These are phyloP conservation scores for Venustampulla echinocandica DNA, from an alignment of 495 filamentous ascomycete genomes.

Conservation along the genomic window DNA sequence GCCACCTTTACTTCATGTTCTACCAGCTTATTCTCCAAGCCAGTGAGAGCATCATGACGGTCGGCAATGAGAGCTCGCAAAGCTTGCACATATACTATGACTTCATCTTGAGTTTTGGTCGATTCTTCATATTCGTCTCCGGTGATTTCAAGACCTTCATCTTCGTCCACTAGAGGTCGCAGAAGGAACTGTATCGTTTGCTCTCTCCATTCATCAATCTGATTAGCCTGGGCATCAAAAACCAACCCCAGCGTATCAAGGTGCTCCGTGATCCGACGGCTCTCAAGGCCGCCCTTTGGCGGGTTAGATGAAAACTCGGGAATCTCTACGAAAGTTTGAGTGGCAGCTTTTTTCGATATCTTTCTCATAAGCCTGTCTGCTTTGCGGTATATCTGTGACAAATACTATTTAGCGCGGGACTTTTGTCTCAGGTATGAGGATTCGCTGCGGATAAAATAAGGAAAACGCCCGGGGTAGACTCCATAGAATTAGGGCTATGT, in stretches of 20 bases:
- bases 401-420: neutral
- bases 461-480: too few relatives aligned
- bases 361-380: slow-evolving; percentile 37
- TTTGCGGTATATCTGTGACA: slow-evolving; percentile 17
- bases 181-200: slow-evolving; percentile 60
- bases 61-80: slow-evolving; percentile 69
- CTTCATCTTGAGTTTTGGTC: slow-evolving; percentile 71
- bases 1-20: slow-evolving; percentile 62
- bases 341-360: slow-evolving; percentile 34
- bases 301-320: slow-evolving; percentile 44
- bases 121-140: slow-evolving; percentile 87
- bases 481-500: too few relatives aligned
- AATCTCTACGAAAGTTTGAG: slow-evolving; percentile 53
- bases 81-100: slow-evolving; percentile 75
- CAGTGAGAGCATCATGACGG: slow-evolving; percentile 65
- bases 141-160: slow-evolving; percentile 60
- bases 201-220: slow-evolving; percentile 65
- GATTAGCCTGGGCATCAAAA: slow-evolving; percentile 60
- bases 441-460: too few relatives aligned
- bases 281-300: slow-evolving; percentile 53
- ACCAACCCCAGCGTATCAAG: slow-evolving; percentile 44
- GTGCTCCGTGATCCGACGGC: slow-evolving; percentile 44
- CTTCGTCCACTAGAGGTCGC: slow-evolving; percentile 73
- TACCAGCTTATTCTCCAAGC: slow-evolving; percentile 66
- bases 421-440: too few relatives aligned